These are phyloP conservation scores for Osmanthus fragrans DNA, from an alignment of 257 asterid genomes.

Conservation along the genomic window DNA sequence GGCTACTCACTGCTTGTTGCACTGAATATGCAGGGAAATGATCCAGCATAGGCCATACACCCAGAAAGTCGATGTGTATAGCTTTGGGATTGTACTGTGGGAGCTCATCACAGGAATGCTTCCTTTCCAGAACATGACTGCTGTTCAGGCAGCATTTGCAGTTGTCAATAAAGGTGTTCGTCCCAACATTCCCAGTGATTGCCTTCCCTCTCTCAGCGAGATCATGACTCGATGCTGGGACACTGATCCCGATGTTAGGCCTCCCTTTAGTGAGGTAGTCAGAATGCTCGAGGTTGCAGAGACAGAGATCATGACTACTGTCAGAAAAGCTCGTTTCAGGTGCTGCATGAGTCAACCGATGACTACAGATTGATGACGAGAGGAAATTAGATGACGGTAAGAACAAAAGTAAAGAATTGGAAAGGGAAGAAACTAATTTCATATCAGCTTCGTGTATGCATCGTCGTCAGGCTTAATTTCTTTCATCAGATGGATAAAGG, in stretches of 20 bases:
- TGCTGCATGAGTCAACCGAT: slow-evolving; percentile 74
- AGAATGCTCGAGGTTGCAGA: slow-evolving; percentile 69
- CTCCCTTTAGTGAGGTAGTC: slow-evolving; percentile 58
- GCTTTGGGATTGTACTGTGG: slow-evolving; percentile 68
- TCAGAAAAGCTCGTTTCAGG: slow-evolving; percentile 73
- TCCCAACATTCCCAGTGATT: slow-evolving; percentile 55
- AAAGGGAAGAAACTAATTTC: slow-evolving; percentile 24
- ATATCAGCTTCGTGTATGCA: slow-evolving; percentile 53
- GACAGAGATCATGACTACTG: slow-evolving; percentile 63
- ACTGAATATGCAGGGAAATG: slow-evolving; percentile 59
- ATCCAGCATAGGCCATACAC: slow-evolving; percentile 59
- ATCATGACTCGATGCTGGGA: slow-evolving; percentile 77
- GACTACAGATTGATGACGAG: slow-evolving; percentile 48
- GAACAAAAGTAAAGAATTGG: slow-evolving; percentile 22
- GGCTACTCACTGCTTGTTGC: slow-evolving; percentile 23
- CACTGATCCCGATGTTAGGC: slow-evolving; percentile 54
- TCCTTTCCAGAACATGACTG: slow-evolving; percentile 65
- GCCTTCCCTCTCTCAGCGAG: slow-evolving; percentile 57
- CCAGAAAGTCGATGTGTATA: slow-evolving; percentile 65
- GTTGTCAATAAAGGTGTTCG: slow-evolving; percentile 71
- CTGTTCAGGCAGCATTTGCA: slow-evolving; percentile 72
- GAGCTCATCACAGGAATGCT: slow-evolving; percentile 63
- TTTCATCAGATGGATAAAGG: slow-evolving; percentile 37
- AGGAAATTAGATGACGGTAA: slow-evolving; percentile 25
- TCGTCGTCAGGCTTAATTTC: slow-evolving; percentile 32